phyloP scores from a whole-genome alignment of 208 protist genomes.

The Acanthamoeba divionensis region DNA sequence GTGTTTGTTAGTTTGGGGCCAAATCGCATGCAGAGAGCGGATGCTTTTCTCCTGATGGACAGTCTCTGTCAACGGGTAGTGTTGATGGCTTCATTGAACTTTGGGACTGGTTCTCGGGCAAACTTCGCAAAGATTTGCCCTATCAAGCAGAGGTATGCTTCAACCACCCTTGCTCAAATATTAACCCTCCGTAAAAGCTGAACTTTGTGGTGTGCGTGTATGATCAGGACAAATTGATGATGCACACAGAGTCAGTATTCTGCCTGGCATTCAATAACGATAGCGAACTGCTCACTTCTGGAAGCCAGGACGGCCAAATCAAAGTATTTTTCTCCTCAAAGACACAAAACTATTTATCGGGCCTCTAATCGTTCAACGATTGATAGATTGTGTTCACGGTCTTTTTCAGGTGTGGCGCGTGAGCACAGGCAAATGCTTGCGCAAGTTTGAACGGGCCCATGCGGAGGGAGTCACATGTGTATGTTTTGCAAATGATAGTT shows the following conservation, averaged over 20 bases:
- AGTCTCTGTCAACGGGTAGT: slow-evolving; percentile 53
- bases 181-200: background rate
- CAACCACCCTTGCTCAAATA: background rate
- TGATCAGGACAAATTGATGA: slow-evolving; percentile 52
- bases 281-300: slow-evolving; percentile 38
- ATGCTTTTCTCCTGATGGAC: slow-evolving; percentile 42
- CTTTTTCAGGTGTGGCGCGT: slow-evolving; percentile 45
- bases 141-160: slow-evolving; percentile 48
- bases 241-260: slow-evolving; percentile 52
- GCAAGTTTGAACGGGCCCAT: slow-evolving; percentile 51
- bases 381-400: no score
- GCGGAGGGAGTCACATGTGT: slow-evolving; percentile 53
- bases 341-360: background rate
- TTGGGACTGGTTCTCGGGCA: slow-evolving; percentile 52
- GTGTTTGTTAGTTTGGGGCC: slow-evolving; percentile 6
- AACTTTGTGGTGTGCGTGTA: background rate
- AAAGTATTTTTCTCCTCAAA: slow-evolving; percentile 1
- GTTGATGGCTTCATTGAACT: slow-evolving; percentile 56
- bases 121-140: slow-evolving; percentile 36
- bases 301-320: slow-evolving; percentile 46
- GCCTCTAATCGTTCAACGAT: no score
- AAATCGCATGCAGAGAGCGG: slow-evolving; percentile 54
- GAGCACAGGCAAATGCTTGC: slow-evolving; percentile 2
- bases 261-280: slow-evolving; percentile 54
- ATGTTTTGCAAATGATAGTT: slow-evolving; percentile 29